Base-by-base conservation (phyloP, 805 yeast genomes). In the Wickerhamiella hasegawae region DNA sequence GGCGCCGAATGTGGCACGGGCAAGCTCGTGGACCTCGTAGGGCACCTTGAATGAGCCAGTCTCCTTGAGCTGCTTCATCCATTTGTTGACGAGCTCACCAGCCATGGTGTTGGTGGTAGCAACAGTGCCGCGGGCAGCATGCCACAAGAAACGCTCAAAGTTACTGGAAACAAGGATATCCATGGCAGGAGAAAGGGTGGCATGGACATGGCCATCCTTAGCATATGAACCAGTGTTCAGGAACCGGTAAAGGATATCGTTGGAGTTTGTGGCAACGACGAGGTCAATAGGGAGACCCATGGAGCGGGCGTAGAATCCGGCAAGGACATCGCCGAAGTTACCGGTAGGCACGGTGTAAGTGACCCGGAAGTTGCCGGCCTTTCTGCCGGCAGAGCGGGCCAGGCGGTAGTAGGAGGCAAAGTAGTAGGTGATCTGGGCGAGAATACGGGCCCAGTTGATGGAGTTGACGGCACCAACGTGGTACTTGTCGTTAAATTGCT, bases 381-480 rank as follows among this genome's bases (percentile, higher is more conserved):
- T 44, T 20, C 32, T 47, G 31, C 45, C 33, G 11, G 17, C 19
- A 5, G 4, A 5, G 33, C 47, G 54, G 35, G 51, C 54, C 37
- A 80, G 60, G 54, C 74, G 75, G 71, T 90, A 85, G 65, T 75
- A 90, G 4, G 97, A 73, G 58, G 80, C 74, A 68, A 85, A 90
- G 64, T 90, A 90, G 63, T 90, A 90, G 17, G 98, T 85, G 56
- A 84, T 87, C 64, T 90, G 98, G 28, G 98, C 96, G 49, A 90
- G 69, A 47, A 90, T 90, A 62, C 98, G 76, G 6, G 98, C 97
- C 98, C 98, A 90, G 68, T 90, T 90, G 58, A 90, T 90, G 32
- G 97, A 85, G 63, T 90, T 90, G 42, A 90, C 94, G 14, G 98
- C 98, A 48, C 97, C 98, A 39, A 90, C 78, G 52, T 85, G 95